Evolutionary conservation across 2,329 filamentous ascomycete species (phyloP).

Genomic region (Epichloe sylvatica): DNA sequence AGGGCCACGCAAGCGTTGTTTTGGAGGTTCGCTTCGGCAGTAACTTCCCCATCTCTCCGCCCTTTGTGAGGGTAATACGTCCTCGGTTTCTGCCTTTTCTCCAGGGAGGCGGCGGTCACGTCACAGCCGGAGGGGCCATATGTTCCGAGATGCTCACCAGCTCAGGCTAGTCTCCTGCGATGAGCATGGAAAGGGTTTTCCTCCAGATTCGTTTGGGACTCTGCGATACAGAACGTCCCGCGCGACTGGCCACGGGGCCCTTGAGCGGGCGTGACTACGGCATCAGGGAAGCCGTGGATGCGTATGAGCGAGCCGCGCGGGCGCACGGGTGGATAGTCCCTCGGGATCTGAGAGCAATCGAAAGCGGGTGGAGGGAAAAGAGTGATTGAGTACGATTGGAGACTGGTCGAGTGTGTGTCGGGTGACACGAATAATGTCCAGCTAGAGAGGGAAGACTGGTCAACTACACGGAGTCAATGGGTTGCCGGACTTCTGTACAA

Average conservation of each 20-base stretch:
- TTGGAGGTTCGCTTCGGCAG: conserved; percentile 70
- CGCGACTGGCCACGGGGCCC: conserved; percentile 39
- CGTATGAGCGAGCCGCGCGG: conserved; percentile 52
- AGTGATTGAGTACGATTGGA: not conserved
- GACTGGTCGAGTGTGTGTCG: not conserved
- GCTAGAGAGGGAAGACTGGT: too few relatives aligned
- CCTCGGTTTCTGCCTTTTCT: conserved; percentile 64
- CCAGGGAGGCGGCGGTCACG: conserved; percentile 67
- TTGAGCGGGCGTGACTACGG: conserved; percentile 39
- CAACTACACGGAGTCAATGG: too few relatives aligned
- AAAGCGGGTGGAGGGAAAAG: conserved; percentile 7
- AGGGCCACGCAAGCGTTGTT: conserved; percentile 52
- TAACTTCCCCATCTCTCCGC: conserved; percentile 63
- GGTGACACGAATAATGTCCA: too few relatives aligned
- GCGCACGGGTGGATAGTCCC: conserved; percentile 64
- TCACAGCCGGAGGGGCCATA: conserved; percentile 72
- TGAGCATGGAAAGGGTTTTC: conserved; percentile 64
- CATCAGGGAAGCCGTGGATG: conserved; percentile 56
- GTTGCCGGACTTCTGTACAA: too few relatives aligned
- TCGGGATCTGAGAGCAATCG: conserved; percentile 38
- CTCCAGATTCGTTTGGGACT: conserved; percentile 71
- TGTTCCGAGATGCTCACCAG: conserved; percentile 75
- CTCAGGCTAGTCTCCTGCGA: conserved; percentile 63
- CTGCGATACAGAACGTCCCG: conserved; percentile 56
- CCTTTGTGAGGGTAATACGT: conserved; percentile 70